phyloP scores from a whole-genome alignment of 2,329 filamentous ascomycete species.

The Monosporascus sp. region DNA sequence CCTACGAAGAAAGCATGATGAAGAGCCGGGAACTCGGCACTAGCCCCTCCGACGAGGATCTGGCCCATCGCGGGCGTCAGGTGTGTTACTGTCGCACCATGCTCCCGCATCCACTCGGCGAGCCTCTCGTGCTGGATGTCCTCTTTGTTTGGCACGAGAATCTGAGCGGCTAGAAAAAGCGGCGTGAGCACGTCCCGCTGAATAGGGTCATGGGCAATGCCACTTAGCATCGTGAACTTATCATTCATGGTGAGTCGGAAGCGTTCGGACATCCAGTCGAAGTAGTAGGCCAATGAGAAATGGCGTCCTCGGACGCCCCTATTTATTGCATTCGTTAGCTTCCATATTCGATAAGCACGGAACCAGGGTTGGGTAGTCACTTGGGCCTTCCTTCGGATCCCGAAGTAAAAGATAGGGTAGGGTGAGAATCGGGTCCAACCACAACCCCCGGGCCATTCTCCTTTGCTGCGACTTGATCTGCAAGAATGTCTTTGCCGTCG shows the following conservation, averaged over 20 bases:
- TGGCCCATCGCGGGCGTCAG: conserved; percentile 92
- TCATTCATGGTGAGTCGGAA: conserved; percentile 68
- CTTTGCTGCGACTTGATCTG: conserved; percentile 46
- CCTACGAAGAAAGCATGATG: conserved; percentile 85
- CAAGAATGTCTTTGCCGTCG: conserved; percentile 62
- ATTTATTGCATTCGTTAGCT: no score
- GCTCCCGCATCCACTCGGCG: conserved; percentile 78
- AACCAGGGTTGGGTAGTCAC: conserved; percentile 36
- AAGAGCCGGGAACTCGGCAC: conserved; percentile 70
- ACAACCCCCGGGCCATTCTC: conserved; percentile 46
- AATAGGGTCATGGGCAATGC: conserved; percentile 70
- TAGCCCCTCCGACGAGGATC: conserved; percentile 77
- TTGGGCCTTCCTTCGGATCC: conserved; percentile 63
- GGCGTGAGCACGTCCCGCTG: conserved; percentile 79
- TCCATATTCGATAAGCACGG: no score
- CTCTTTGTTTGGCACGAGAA: conserved; percentile 72
- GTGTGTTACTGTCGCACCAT: conserved; percentile 73
- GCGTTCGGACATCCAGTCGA: conserved; percentile 81
- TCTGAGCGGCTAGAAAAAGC: conserved; percentile 71
- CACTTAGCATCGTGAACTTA: conserved; percentile 74
- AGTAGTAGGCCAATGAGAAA: conserved; percentile 78
- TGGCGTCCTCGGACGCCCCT: conserved; percentile 74
- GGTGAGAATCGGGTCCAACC: conserved; percentile 79
- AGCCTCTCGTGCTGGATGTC: conserved; percentile 79
- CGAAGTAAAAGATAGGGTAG: conserved; percentile 67